Base-by-base conservation (phyloP, 139 green algal genomes). In the Asterochloris sp. region DNA sequence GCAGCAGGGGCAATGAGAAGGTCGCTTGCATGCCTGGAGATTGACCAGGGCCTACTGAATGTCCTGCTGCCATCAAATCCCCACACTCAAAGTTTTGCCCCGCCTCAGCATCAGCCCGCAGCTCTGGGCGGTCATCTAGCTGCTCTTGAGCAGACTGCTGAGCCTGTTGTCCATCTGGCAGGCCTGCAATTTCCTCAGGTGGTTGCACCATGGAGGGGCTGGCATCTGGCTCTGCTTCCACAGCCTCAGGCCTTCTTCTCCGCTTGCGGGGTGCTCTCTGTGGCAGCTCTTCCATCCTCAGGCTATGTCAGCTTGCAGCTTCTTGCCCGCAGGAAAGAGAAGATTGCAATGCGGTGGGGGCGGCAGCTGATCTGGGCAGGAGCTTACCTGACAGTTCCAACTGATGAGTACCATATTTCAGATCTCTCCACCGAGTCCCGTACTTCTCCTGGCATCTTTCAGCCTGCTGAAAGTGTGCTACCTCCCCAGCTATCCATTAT, bases 61-160 rank as follows among this genome's bases (percentile, higher is more conserved):
- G n/a, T 76, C 23, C 13, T 24, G 66, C 66, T 71, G 66, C n/a
- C 69, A 63, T 27, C n/a, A n/a, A 9, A 60, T 27, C 0, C 77
- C 61, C 62, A 81, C 77, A 81, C 17, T 81, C 77, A 74, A 63
- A 81, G 62, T 62, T 38, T 28, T 61, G 27, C 14, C 73, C 28
- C 38, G 68, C 13, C 27, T 74, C 62, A 29, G 27, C 77, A 81
- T 16, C 62, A 74, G 77, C 24, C 15, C 62, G 62, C 16, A 62
- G 61, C 13, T 81, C 77, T 62, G 63, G 77, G 26, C 54, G 61
- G 61, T 69, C 61, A 69, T 28, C 27, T 26, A 29, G 73, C 73
- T 11, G 73, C 73, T 77, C 13, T 67, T 24, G 21, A 61, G 1
- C 47, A 64, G 74, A 28, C 23, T 69, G 10, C 17, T 17, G 62